These are phyloP conservation scores for Hypoxylon sp. DNA, from an alignment of 2,329 filamentous ascomycete species.

Conservation along the genomic window DNA sequence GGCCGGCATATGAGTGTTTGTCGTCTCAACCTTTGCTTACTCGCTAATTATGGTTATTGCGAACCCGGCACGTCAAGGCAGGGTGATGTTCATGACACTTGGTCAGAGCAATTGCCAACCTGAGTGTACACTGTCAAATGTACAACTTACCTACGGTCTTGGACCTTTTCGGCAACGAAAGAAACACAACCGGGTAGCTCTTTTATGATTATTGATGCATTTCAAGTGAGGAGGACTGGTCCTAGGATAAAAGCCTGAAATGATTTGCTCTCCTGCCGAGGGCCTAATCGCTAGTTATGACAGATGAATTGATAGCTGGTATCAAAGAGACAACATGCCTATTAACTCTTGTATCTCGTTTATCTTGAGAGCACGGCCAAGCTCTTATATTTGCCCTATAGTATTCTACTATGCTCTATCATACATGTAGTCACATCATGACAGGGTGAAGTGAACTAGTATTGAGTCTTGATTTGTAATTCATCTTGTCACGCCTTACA, in stretches of 20 bases:
- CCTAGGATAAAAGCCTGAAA: conserved; percentile 21
- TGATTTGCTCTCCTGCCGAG: conserved; percentile 15
- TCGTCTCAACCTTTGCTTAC: conserved; percentile 23
- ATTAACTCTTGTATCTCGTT: neutral
- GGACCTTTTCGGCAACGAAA: conserved; percentile 7
- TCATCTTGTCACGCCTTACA: neutral
- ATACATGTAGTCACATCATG: conserved; percentile 18
- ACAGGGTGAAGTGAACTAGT: neutral
- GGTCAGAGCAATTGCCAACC: conserved; percentile 7
- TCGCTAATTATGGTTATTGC: conserved; percentile 28
- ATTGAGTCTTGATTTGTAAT: conserved; percentile 34
- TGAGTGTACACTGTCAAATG: conserved; percentile 12
- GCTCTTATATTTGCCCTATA: neutral
- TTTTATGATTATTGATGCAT: conserved; percentile 27
- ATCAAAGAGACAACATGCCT: conserved; percentile 15
- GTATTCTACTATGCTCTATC: neutral
- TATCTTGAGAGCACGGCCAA: neutral
- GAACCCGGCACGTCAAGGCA: conserved; percentile 17
- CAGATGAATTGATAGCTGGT: conserved; percentile 23
- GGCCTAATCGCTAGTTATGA: conserved; percentile 30
- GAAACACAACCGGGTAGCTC: conserved; percentile 23
- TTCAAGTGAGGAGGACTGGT: conserved; percentile 17
- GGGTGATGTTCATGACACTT: conserved; percentile 23
- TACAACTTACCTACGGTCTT: conserved; percentile 17
- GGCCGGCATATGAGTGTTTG: conserved; percentile 11